Percentiles rank a stretch among this genome's conserved stretches.
Conservation (phyloP, 257 asterid species). For the Przewalskia tangutica region DNA sequence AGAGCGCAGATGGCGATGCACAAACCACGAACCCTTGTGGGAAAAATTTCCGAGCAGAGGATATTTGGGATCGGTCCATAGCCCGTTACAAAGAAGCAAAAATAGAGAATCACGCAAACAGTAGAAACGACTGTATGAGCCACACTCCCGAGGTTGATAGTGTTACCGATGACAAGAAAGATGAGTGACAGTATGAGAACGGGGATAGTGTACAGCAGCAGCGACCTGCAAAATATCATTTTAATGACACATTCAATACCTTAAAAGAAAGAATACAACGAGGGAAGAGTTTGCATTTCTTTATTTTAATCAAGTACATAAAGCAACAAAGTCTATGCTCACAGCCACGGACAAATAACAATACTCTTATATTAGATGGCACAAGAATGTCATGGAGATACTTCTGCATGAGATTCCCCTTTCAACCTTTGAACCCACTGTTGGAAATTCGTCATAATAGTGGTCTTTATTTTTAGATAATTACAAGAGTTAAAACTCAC, state of each 20-base stretch:
- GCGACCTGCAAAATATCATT: conserved; percentile 37
- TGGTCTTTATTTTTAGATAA: neutral
- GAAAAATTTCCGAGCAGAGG: conserved; percentile 82
- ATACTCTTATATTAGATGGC: neutral
- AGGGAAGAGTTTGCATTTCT: neutral
- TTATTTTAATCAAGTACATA: neutral
- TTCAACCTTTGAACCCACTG: neutral
- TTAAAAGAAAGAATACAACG: neutral
- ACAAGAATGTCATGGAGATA: neutral
- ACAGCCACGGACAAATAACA: neutral
- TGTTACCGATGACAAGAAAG: conserved; percentile 57
- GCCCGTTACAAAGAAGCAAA: conserved; percentile 86
- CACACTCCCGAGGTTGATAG: conserved; percentile 38
- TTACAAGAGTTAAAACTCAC: neutral
- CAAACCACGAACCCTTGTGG: conserved; percentile 79
- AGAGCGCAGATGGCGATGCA: conserved; percentile 86
- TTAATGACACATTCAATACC: neutral
- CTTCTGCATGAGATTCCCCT: neutral
- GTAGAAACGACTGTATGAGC: conserved; percentile 71
- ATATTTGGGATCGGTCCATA: conserved; percentile 89
- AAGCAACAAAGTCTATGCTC: neutral
- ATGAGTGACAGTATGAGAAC: conserved; percentile 52
- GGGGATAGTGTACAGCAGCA: conserved; percentile 68
- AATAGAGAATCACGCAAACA: conserved; percentile 57
- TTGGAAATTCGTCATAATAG: neutral